These are phyloP conservation scores for Colletotrichum sp. DNA, from an alignment of 2,329 filamentous ascomycete species.

Conservation along the genomic window DNA sequence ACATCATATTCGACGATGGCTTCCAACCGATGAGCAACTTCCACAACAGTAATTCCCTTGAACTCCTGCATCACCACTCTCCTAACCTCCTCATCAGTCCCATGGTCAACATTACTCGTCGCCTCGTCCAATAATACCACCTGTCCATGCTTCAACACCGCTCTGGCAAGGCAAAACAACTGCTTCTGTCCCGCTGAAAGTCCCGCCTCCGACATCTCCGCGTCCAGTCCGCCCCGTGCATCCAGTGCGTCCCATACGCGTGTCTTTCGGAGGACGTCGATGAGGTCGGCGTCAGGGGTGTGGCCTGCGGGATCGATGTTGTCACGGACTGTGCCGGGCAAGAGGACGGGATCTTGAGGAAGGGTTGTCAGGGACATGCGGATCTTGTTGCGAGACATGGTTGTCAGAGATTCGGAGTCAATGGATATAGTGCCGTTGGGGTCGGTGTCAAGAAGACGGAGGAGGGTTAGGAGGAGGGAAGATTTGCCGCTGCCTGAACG, in stretches of 20 bases:
- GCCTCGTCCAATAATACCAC: slow-evolving; percentile 38
- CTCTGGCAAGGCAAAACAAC: slow-evolving; percentile 52
- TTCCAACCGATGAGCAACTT: slow-evolving; percentile 34
- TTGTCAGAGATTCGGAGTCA: slow-evolving; percentile 46
- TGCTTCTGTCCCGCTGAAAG: slow-evolving; percentile 52
- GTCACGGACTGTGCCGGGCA: slow-evolving; percentile 49
- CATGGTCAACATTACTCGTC: slow-evolving; percentile 34
- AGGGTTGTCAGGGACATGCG: slow-evolving; percentile 48
- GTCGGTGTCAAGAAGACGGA: slow-evolving; percentile 51
- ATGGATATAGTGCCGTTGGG: slow-evolving; percentile 38
- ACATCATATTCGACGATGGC: slow-evolving; percentile 30
- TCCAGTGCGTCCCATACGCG: slow-evolving; percentile 45
- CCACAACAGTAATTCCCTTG: slow-evolving; percentile 29
- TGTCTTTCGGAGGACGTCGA: slow-evolving; percentile 47
- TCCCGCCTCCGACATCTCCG: slow-evolving; percentile 31
- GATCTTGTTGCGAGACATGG: slow-evolving; percentile 44
- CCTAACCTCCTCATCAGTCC: slow-evolving; percentile 31
- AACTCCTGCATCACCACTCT: slow-evolving; percentile 25
- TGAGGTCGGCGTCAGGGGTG: slow-evolving; percentile 41
- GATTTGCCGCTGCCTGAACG: slow-evolving; percentile 60
- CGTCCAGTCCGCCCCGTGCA: slow-evolving; percentile 40
- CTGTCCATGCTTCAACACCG: slow-evolving; percentile 39
- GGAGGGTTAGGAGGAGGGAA: slow-evolving; percentile 49
- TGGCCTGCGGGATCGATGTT: slow-evolving; percentile 49
- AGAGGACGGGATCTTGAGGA: slow-evolving; percentile 53